These are phyloP conservation scores for Phytophthora citricola DNA, from an alignment of 352 stramenopile species.

Conservation along the genomic window DNA sequence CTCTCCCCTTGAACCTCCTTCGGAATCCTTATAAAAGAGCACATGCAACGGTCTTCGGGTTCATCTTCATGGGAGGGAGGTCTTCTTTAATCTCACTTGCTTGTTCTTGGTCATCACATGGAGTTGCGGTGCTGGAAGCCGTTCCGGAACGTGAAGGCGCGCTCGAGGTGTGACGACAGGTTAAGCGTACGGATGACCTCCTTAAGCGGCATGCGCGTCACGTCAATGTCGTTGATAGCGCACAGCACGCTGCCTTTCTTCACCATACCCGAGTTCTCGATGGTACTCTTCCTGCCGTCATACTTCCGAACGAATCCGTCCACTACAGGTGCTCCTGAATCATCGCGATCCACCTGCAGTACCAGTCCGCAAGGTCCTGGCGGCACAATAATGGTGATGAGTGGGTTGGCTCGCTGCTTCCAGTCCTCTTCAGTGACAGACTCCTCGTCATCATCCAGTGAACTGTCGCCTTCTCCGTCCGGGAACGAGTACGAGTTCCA, in stretches of 20 bases:
- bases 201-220: constrained; percentile 65
- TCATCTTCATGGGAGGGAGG: background rate
- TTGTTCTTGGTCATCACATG: constrained; percentile 33
- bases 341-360: constrained; percentile 53
- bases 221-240: constrained; percentile 84
- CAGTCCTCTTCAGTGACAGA: constrained; percentile 71
- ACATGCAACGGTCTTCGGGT: constrained; percentile 29
- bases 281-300: constrained; percentile 71
- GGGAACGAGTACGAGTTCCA: constrained; percentile 42
- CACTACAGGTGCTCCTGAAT: constrained; percentile 59
- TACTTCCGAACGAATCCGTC: constrained; percentile 79
- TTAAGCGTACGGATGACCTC: constrained; percentile 80
- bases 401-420: constrained; percentile 66
- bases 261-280: constrained; percentile 80
- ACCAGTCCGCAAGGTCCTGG: constrained; percentile 77
- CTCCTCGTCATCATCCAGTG: constrained; percentile 48
- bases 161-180: constrained; percentile 72
- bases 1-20: constrained; percentile 32
- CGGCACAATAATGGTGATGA: constrained; percentile 77
- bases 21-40: constrained; percentile 37
- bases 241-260: constrained; percentile 70
- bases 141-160: constrained; percentile 80
- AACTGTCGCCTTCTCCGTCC: constrained; percentile 22
- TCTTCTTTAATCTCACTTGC: background rate
- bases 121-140: constrained; percentile 38